phyloP scores from a whole-genome alignment of 768 basidiomycete genomes.

The Lactarius vividus region DNA sequence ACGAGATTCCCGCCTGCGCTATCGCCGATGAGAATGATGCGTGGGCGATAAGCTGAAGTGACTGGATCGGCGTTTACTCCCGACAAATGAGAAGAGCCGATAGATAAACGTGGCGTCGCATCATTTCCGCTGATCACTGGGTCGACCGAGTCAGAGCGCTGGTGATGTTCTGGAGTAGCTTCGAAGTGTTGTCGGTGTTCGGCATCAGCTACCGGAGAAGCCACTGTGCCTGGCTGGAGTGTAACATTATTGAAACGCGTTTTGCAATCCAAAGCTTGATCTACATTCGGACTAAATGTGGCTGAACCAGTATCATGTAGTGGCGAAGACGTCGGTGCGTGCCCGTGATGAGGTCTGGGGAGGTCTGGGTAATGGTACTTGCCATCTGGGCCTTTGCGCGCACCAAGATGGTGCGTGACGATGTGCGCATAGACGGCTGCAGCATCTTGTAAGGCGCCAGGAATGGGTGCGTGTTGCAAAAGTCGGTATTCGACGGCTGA shows the following conservation, averaged over 20 bases:
- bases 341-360: slow-evolving; percentile 24
- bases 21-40: slow-evolving; percentile 52
- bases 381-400: slow-evolving; percentile 29
- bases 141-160: slow-evolving; percentile 3
- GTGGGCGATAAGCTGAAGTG: slow-evolving; percentile 26
- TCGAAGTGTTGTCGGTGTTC: background rate
- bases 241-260: background rate
- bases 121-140: slow-evolving; percentile 24
- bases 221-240: background rate
- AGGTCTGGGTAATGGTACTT: slow-evolving; percentile 28
- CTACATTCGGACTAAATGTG: background rate
- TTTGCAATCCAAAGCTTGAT: background rate
- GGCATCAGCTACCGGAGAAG: background rate
- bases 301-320: too few species aligned
- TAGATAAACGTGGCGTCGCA: slow-evolving; percentile 4
- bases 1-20: slow-evolving; percentile 55
- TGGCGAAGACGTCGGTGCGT: background rate
- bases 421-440: slow-evolving; percentile 52
- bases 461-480: slow-evolving; percentile 51
- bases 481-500: slow-evolving; percentile 50
- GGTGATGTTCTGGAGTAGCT: background rate
- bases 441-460: slow-evolving; percentile 52
- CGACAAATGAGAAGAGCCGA: background rate
- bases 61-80: slow-evolving; percentile 10
- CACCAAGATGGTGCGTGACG: slow-evolving; percentile 33